Evolutionary conservation across 441 rosid genomes (phyloP).

Genomic region (Pelargonium fulgidum): DNA sequence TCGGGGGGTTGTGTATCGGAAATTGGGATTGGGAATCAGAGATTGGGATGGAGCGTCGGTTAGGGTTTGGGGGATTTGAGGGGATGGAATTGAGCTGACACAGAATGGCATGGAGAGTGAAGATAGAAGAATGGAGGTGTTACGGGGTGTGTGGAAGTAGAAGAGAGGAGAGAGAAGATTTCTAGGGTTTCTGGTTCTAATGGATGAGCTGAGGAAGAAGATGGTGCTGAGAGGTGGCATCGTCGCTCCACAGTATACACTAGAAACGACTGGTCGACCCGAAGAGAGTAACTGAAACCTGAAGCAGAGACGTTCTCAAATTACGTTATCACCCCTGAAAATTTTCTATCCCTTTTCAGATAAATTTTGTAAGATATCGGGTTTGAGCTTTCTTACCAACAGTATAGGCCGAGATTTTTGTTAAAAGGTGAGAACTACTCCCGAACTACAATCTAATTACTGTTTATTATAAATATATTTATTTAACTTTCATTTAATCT

Average conservation of each 20-base stretch:
- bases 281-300: too few relatives aligned
- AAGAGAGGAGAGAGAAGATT: background rate
- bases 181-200: conserved; percentile 1
- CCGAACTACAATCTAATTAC: too few relatives aligned
- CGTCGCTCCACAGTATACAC: background rate
- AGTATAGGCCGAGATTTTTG: too few relatives aligned
- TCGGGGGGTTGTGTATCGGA: conserved; percentile 52
- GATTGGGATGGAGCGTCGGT: conserved; percentile 13
- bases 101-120: background rate
- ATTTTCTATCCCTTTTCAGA: too few relatives aligned
- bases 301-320: too few relatives aligned
- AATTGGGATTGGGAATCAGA: conserved; percentile 22
- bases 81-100: conserved; percentile 1
- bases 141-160: background rate
- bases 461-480: too few relatives aligned
- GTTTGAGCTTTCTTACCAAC: too few relatives aligned
- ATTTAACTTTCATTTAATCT: too few relatives aligned
- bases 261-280: too few relatives aligned
- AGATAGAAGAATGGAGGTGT: background rate
- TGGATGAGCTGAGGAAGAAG: background rate
- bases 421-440: too few relatives aligned
- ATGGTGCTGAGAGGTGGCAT: background rate
- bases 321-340: too few relatives aligned
- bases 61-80: conserved; percentile 12
- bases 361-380: too few relatives aligned